These are phyloP conservation scores for Trifolium pratense DNA, from an alignment of 306 rosid genomes.

Conservation along the genomic window DNA sequence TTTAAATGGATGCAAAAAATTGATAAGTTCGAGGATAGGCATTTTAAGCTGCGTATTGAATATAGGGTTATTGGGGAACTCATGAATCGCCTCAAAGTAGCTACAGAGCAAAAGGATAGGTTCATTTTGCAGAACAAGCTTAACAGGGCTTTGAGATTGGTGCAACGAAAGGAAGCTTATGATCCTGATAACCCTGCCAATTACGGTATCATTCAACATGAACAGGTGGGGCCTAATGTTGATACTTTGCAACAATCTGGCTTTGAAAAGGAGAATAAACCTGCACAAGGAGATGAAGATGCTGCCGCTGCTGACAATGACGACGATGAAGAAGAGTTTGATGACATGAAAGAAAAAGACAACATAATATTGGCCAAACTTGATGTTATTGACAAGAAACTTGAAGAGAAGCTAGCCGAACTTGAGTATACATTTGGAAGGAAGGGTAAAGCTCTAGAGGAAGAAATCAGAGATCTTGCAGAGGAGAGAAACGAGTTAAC, in stretches of 20 bases:
- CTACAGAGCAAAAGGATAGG: conserved; percentile 70
- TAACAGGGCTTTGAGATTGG: conserved; percentile 83
- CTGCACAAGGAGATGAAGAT: conserved; percentile 46
- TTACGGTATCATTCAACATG: conserved; percentile 69
- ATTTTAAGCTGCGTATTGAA: conserved; percentile 71
- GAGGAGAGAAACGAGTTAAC: conserved; percentile 93
- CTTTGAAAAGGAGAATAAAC: conserved; percentile 56
- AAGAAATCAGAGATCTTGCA: conserved; percentile 89
- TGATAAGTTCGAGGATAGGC: conserved; percentile 79
- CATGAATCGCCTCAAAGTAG: conserved; percentile 76
- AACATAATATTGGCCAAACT: conserved; percentile 73
- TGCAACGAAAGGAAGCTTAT: conserved; percentile 85
- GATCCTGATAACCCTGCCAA: conserved; percentile 90
- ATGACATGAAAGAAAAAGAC: conserved; percentile 93
- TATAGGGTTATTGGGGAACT: conserved; percentile 90
- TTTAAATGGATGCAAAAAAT: conserved; percentile 81
- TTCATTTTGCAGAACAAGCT: conserved; percentile 81
- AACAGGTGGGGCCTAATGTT: conserved; percentile 50
- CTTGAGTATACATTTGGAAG: conserved; percentile 90
- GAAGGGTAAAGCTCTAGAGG: conserved; percentile 91
- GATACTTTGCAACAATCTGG: conserved; percentile 61
- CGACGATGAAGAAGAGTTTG: conserved; percentile 74
- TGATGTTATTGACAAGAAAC: conserved; percentile 79
- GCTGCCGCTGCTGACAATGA: conserved; percentile 54
- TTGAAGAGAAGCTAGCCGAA: conserved; percentile 85